phyloP scores from a whole-genome alignment of 306 rosid genomes.

The Aeschynomene evenia region DNA sequence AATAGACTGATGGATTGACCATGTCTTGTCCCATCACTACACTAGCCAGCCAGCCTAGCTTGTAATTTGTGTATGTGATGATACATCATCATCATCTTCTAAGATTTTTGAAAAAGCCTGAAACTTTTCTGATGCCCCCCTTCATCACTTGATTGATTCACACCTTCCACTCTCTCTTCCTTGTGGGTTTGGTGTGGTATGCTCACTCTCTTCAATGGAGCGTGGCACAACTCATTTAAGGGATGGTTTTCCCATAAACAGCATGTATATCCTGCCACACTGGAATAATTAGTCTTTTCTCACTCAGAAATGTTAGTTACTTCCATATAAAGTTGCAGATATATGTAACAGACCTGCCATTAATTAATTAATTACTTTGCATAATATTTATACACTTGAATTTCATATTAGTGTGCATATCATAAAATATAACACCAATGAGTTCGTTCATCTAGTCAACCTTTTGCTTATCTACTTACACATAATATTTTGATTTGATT shows the following conservation, averaged over 20 bases:
- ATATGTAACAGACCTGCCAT: not conserved
- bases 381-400: not conserved
- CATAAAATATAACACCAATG: no score
- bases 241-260: not conserved
- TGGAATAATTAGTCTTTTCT: conserved; percentile 39
- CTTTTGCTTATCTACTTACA: no score
- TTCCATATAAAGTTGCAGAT: not conserved
- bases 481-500: no score
- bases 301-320: not conserved
- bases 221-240: not conserved
- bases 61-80: conserved; percentile 29
- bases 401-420: no score
- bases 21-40: conserved; percentile 59
- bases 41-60: no score
- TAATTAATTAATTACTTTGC: not conserved
- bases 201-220: conserved; percentile 17
- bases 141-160: not conserved
- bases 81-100: conserved; percentile 32
- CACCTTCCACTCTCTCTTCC: not conserved
- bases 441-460: no score
- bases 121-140: not conserved
- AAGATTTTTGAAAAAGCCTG: conserved; percentile 18
- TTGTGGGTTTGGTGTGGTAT: not conserved
- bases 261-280: conserved; percentile 36
- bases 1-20: conserved; percentile 35